Conservation (phyloP, 352 stramenopile genomes). For the Elongisporangium anandrum region DNA sequence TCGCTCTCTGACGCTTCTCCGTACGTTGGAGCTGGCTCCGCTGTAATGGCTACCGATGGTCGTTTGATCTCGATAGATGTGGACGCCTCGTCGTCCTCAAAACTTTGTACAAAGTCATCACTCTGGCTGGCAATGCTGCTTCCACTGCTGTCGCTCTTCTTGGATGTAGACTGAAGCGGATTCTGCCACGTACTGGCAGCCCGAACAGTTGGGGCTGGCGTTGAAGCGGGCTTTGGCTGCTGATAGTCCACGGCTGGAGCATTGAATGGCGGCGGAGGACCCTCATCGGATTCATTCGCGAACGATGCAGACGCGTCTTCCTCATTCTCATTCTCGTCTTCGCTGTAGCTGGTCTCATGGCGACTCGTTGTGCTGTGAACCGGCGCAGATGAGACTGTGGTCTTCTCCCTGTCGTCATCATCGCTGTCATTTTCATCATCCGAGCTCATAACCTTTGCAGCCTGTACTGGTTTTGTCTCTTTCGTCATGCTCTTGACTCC, state of each 20-base stretch:
- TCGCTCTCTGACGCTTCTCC: conserved; percentile 30
- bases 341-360: neutral
- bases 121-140: neutral
- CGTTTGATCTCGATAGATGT: neutral
- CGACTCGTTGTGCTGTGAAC: conserved; percentile 1
- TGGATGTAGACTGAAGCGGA: neutral
- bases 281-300: conserved; percentile 12
- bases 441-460: neutral
- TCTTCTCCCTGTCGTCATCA: neutral
- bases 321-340: conserved; percentile 7
- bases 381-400: neutral
- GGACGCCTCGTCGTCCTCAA: neutral
- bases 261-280: conserved; percentile 9
- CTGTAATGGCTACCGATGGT: neutral
- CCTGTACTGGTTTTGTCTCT: neutral
- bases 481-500: conserved; percentile 1
- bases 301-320: conserved; percentile 10
- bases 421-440: neutral
- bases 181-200: neutral
- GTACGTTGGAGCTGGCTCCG: neutral
- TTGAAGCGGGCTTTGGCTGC: neutral
- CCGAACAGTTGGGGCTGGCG: neutral
- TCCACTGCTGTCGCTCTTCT: neutral
- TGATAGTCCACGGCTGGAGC: neutral
- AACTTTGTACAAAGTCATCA: neutral